phyloP scores from a whole-genome alignment of 2,329 filamentous ascomycete genomes.

The Calonectria pteridis region DNA sequence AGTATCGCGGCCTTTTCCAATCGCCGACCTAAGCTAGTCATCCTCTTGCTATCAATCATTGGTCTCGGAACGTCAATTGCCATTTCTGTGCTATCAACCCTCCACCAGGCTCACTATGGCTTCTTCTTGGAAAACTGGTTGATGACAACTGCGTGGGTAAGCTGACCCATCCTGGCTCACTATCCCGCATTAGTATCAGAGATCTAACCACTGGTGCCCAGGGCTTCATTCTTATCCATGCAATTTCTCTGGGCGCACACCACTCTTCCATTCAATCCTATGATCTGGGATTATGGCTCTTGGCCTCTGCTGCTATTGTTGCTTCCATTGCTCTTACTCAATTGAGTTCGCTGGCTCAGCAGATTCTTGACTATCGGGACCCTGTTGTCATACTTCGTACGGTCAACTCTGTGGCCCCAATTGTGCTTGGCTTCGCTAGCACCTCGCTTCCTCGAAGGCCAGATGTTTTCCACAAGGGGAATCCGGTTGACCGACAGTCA shows the following conservation, averaged over 20 bases:
- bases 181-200: not conserved
- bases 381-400: slow-evolving; percentile 60
- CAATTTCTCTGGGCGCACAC: slow-evolving; percentile 60
- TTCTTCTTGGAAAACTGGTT: slow-evolving; percentile 71
- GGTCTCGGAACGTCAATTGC: slow-evolving; percentile 70
- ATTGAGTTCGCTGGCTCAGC: slow-evolving; percentile 52
- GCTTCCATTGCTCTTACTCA: slow-evolving; percentile 59
- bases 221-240: slow-evolving; percentile 66
- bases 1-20: slow-evolving; percentile 73
- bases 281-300: slow-evolving; percentile 64
- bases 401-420: slow-evolving; percentile 58
- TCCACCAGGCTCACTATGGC: slow-evolving; percentile 50
- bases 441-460: slow-evolving; percentile 75
- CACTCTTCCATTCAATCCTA: slow-evolving; percentile 66
- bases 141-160: slow-evolving; percentile 72
- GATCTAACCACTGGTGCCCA: slow-evolving; percentile 42
- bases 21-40: slow-evolving; percentile 65
- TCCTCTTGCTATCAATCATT: slow-evolving; percentile 65
- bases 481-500: slow-evolving; percentile 72
- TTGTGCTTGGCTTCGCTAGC: slow-evolving; percentile 62
- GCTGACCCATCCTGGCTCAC: slow-evolving; percentile 43
- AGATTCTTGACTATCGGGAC: slow-evolving; percentile 49
- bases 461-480: slow-evolving; percentile 70
- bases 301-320: slow-evolving; percentile 61
- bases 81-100: slow-evolving; percentile 65